Evolutionary conservation across 805 yeast genomes (phyloP).

Genomic region (Metschnikowia colocasiae): DNA sequence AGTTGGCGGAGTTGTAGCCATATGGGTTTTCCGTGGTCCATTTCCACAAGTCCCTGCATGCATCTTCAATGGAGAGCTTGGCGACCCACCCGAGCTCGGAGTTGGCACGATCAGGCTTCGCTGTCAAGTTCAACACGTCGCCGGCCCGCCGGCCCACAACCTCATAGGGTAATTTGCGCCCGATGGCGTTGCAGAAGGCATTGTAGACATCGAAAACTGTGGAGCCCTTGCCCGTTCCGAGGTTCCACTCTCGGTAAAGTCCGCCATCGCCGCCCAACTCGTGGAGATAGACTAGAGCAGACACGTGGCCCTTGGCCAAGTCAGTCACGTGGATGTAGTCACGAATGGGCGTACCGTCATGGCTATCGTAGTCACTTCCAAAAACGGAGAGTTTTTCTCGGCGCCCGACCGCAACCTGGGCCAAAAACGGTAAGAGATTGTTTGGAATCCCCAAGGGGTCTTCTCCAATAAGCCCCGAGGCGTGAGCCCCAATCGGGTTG

Average conservation of each 20-base stretch:
- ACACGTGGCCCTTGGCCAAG: conserved; percentile 71
- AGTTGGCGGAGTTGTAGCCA: conserved; percentile 45
- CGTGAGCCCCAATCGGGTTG: conserved; percentile 85
- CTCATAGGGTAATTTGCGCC: conserved; percentile 59
- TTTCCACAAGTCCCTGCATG: conserved; percentile 72
- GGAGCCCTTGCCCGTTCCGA: conserved; percentile 78
- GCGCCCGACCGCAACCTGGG: conserved; percentile 74
- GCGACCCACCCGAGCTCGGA: conserved; percentile 65
- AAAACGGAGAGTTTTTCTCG: conserved; percentile 63
- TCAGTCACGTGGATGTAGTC: conserved; percentile 82
- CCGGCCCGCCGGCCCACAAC: conserved; percentile 69
- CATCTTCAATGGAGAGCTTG: conserved; percentile 50
- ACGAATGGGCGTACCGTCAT: conserved; percentile 78
- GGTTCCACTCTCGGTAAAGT: conserved; percentile 72
- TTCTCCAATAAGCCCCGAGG: conserved; percentile 76
- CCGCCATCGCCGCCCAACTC: conserved; percentile 35
- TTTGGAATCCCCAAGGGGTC: conserved; percentile 77
- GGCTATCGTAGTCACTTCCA: conserved; percentile 66
- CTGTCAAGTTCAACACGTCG: conserved; percentile 73
- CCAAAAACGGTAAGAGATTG: conserved; percentile 69
- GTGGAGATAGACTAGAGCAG: conserved; percentile 60
- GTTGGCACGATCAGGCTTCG: conserved; percentile 65
- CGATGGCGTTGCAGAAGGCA: conserved; percentile 64
- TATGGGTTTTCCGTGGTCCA: conserved; percentile 70
- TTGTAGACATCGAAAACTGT: conserved; percentile 69